These are phyloP conservation scores for Pterothamnion heteromorphum DNA, from an alignment of 31 red algal genomes.

Conservation along the genomic window DNA sequence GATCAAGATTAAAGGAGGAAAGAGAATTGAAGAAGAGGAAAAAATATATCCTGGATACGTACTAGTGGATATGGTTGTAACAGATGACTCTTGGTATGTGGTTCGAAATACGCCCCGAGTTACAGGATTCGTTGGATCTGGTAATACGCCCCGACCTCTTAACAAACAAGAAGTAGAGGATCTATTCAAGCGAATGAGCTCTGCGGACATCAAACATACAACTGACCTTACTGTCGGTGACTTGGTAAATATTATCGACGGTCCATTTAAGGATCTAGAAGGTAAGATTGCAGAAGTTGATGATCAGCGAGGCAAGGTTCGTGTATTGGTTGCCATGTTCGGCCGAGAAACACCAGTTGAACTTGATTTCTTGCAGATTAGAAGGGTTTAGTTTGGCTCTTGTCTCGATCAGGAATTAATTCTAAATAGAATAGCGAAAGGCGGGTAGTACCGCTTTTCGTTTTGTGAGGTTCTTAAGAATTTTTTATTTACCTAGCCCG, in stretches of 20 bases:
- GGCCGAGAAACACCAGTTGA: background rate
- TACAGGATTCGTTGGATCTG: background rate
- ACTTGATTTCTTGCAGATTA: background rate
- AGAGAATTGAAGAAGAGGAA: constrained; percentile 11
- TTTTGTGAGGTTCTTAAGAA: too few relatives aligned
- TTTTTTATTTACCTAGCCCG: too few relatives aligned
- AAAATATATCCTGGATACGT: constrained; percentile 15
- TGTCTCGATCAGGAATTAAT: too few relatives aligned
- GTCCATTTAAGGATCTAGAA: constrained; percentile 7
- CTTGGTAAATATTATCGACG: background rate
- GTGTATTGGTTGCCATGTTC: background rate
- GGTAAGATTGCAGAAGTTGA: background rate
- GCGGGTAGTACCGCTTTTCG: too few relatives aligned
- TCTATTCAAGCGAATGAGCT: background rate
- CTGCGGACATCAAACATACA: background rate
- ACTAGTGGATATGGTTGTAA: background rate
- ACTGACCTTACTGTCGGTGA: background rate
- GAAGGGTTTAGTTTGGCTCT: too few relatives aligned
- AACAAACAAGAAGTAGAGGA: background rate
- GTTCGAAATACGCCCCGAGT: constrained; percentile 9
- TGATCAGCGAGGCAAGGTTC: background rate
- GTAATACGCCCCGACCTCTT: background rate
- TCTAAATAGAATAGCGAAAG: too few relatives aligned
- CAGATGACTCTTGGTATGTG: background rate
- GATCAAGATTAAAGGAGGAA: constrained; percentile 3